phyloP scores from a whole-genome alignment of 2,329 filamentous ascomycete genomes.

The Talaromyces pinophilus region DNA sequence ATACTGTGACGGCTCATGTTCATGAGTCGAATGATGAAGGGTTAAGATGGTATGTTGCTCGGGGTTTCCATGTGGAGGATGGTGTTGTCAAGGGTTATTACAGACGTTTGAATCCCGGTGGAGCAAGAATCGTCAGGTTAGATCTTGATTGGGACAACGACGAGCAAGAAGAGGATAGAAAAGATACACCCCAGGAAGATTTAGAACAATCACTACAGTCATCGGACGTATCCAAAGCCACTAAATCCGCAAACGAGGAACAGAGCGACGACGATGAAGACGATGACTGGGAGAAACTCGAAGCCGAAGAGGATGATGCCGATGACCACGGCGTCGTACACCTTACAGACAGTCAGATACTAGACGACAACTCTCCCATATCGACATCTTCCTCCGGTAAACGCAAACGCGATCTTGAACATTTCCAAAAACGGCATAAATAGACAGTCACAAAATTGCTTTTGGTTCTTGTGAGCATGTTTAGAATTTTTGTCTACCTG shows the following conservation, averaged over 20 bases:
- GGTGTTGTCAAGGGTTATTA: conserved; percentile 60
- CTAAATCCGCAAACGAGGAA: not conserved
- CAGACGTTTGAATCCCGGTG: conserved; percentile 57
- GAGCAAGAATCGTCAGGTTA: conserved; percentile 54
- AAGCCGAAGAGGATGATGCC: conserved; percentile 38
- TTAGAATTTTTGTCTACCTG: not conserved
- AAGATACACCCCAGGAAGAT: not conserved
- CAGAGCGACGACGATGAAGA: conserved; percentile 30
- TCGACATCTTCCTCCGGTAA: conserved; percentile 17
- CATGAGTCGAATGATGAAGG: conserved; percentile 64
- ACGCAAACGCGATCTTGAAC: conserved; percentile 25
- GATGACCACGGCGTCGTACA: conserved; percentile 36
- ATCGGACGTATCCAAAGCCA: not conserved
- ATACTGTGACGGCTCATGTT: conserved; percentile 61
- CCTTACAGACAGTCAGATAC: conserved; percentile 36
- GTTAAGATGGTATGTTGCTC: conserved; percentile 60
- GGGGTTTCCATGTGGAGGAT: conserved; percentile 56
- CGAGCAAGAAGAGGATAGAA: conserved; percentile 18
- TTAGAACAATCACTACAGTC: not conserved
- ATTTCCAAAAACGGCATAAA: conserved; percentile 13
- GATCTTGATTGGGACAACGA: conserved; percentile 36
- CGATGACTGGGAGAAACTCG: conserved; percentile 48
- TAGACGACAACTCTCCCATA: conserved; percentile 26
- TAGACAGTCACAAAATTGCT: not conserved
- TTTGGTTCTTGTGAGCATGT: not conserved